Conservation (phyloP, 371 early-diverging fungal species). For the Actinomortierella ambigua region DNA sequence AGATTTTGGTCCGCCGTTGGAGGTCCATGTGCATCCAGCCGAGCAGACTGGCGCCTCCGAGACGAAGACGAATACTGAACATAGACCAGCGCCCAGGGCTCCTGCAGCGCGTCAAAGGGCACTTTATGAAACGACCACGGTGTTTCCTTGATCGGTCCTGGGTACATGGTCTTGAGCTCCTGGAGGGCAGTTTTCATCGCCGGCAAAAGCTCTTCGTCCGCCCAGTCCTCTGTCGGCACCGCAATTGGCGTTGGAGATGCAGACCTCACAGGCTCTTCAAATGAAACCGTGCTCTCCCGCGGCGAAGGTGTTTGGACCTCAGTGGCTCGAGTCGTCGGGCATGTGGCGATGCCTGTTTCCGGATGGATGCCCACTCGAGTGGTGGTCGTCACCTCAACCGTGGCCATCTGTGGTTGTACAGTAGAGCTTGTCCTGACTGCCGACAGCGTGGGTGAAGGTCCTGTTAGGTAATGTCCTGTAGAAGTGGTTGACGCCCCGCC, state of each 20-base stretch:
- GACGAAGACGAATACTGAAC: slow-evolving; percentile 22
- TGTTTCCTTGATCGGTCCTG: slow-evolving; percentile 33
- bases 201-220: slow-evolving; percentile 21
- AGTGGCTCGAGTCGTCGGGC: too few species aligned
- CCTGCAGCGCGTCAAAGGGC: slow-evolving; percentile 17
- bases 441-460: too few species aligned
- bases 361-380: slow-evolving; percentile 3
- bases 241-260: not conserved
- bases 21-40: not conserved
- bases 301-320: too few species aligned
- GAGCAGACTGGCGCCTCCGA: too few species aligned
- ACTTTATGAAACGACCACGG: slow-evolving; percentile 24
- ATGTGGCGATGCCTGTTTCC: too few species aligned
- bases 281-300: too few species aligned
- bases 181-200: slow-evolving; percentile 26
- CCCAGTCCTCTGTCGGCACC: slow-evolving; percentile 17
- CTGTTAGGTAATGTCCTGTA: too few species aligned
- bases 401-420: slow-evolving; percentile 16
- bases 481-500: too few species aligned
- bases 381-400: slow-evolving; percentile 34
- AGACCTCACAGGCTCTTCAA: too few species aligned
- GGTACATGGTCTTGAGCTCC: slow-evolving; percentile 26
- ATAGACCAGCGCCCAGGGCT: slow-evolving; percentile 42
- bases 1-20: not conserved
- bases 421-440: too few species aligned